Conservation (phyloP, 345 rosid species). For the Gossypium sturtianum region DNA sequence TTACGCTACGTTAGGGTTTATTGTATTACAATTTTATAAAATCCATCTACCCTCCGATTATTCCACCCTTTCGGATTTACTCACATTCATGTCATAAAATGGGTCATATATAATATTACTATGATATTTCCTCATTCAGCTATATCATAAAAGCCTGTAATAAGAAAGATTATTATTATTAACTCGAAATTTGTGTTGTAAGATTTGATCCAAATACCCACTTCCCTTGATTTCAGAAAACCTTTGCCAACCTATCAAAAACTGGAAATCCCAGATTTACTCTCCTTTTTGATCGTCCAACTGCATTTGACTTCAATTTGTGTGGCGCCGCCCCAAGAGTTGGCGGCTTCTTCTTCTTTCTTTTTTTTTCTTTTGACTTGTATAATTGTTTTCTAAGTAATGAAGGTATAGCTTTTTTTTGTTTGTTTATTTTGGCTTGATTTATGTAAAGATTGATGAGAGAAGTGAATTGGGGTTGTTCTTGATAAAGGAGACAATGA, state of each 20-base stretch:
- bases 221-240: conserved; percentile 20
- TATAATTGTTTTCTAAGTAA: conserved; percentile 7
- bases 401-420: not conserved
- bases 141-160: not conserved
- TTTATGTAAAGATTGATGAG: conserved; percentile 27
- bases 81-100: conserved; percentile 1
- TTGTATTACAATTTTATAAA: not conserved
- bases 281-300: conserved; percentile 5
- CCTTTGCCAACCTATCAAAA: conserved; percentile 28
- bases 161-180: not conserved
- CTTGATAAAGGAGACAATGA: conserved; percentile 35
- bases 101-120: not conserved
- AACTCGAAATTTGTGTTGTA: conserved; percentile 15
- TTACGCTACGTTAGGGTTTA: not conserved
- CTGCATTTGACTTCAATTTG: conserved; percentile 12
- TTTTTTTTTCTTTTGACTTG: not conserved
- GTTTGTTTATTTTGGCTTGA: conserved; percentile 8
- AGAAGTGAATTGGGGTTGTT: conserved; percentile 25
- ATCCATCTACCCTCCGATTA: not conserved
- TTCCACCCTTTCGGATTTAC: conserved; percentile 3
- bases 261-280: conserved; percentile 30
- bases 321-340: conserved; percentile 11
- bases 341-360: conserved; percentile 7
- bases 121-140: not conserved
- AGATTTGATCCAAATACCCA: conserved; percentile 16